Percentiles rank a stretch among this genome's conserved stretches.
Conservation (phyloP, 768 basidiomycete genomes). For the Mycena vitilis region DNA sequence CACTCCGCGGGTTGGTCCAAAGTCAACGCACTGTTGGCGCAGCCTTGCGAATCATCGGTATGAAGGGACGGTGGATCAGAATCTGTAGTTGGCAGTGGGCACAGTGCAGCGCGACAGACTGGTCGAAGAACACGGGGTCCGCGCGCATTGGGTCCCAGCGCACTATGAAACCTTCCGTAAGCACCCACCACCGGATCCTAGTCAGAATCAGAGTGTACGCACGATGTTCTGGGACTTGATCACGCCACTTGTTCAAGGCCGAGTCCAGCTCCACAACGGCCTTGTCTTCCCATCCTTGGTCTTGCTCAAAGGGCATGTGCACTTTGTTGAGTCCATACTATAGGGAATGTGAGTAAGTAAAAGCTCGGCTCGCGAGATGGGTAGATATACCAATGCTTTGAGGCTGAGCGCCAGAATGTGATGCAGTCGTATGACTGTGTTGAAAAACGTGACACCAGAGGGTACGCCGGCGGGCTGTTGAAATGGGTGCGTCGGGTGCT, state of each 20-base stretch:
- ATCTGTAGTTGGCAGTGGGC: slow-evolving; percentile 68
- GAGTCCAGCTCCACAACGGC: slow-evolving; percentile 81
- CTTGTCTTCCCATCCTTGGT: slow-evolving; percentile 68
- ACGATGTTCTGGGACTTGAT: slow-evolving; percentile 51
- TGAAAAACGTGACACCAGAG: slow-evolving; percentile 66
- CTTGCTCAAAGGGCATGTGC: slow-evolving; percentile 59
- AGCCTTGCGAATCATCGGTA: slow-evolving; percentile 71
- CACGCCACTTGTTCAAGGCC: slow-evolving; percentile 76
- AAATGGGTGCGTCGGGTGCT: slow-evolving; percentile 62
- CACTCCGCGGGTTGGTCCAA: background rate
- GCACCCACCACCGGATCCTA: slow-evolving; percentile 39
- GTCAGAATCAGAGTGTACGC: slow-evolving; percentile 47
- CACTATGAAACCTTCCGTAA: slow-evolving; percentile 43
- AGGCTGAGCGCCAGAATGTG: slow-evolving; percentile 70
- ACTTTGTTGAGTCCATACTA: slow-evolving; percentile 78
- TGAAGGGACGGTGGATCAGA: slow-evolving; percentile 82
- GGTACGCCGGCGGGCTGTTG: slow-evolving; percentile 71
- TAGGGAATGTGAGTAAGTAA: too few relatives aligned
- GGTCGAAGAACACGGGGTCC: slow-evolving; percentile 58
- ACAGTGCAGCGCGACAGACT: slow-evolving; percentile 66
- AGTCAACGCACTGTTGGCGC: background rate
- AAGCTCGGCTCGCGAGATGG: too few relatives aligned
- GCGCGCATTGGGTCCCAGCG: slow-evolving; percentile 55
- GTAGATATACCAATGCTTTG: slow-evolving; percentile 59
- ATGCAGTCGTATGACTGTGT: slow-evolving; percentile 63